These are phyloP conservation scores for Wallacemonas sp. DNA, from an alignment of 208 protist species.

Conservation along the genomic window DNA sequence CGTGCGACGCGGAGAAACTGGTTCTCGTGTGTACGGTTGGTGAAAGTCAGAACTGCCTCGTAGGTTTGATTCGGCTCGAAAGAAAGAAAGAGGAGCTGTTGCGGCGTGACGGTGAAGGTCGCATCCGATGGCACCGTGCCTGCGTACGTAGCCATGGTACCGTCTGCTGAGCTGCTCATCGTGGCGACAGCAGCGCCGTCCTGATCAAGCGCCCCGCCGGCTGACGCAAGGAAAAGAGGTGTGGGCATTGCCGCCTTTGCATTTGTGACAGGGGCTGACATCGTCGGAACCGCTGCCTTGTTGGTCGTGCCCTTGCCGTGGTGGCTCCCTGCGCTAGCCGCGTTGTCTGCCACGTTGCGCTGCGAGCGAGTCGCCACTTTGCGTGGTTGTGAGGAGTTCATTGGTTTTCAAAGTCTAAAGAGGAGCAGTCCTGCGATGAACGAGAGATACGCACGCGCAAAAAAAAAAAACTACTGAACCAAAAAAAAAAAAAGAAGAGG, in stretches of 20 bases:
- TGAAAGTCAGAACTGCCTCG: conserved; percentile 68
- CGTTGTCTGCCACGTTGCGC: not conserved
- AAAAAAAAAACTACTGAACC: not conserved
- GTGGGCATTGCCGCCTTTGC: conserved; percentile 10
- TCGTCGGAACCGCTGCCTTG: not conserved
- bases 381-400: conserved; percentile 1
- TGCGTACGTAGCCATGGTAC: not conserved
- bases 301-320: not conserved
- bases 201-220: not conserved
- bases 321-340: not conserved
- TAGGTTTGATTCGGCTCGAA: conserved; percentile 80
- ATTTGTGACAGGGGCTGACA: not conserved
- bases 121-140: not conserved
- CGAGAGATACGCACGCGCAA: not conserved
- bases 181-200: not conserved
- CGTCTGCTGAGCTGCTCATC: not conserved
- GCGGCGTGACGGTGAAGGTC: conserved; percentile 79
- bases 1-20: conserved; percentile 84
- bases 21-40: conserved; percentile 78
- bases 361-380: conserved; percentile 3
- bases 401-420: not conserved
- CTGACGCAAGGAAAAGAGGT: conserved; percentile 6
- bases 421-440: too few species aligned
- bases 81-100: conserved; percentile 73
- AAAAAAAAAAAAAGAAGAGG: conserved; percentile 4